Base-by-base conservation (phyloP, 495 filamentous ascomycete species). In the Symbiotaphrina buchneri region DNA sequence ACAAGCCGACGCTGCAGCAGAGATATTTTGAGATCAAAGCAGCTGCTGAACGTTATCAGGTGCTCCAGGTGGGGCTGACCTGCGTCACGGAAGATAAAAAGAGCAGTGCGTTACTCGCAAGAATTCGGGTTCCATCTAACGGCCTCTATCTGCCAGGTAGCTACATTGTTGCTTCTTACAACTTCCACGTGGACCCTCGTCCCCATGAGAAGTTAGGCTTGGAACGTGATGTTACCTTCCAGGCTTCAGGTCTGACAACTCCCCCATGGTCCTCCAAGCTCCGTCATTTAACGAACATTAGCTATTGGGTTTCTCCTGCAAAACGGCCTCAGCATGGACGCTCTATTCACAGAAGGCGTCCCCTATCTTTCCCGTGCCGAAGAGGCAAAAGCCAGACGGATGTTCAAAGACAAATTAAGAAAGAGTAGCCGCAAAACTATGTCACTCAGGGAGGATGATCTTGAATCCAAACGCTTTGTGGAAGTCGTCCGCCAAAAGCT, bases 31-130 rank as follows among this genome's bases (percentile, higher is more conserved):
- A 74, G 28, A 53, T 56, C 20, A 79, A 68, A 44, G 47, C 51
- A 17, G 71, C 68, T 2, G 79, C 79, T 2, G 64, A 76, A 28
- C 61, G 57, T 10, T 87, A 71, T 37, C 68, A 75, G 38, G 57
- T 84, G 16, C 47, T 87, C 1, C 81, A 91, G 44, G 42, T 91
- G 27, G 81, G 81, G 1, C 46, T 91, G 33, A 82, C 75, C 0
- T 67, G 68, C 33, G 61, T 66, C 21, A 47, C 56, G 27, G 66
- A 71, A 35, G 61, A 72, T 33, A 30, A 47, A 10, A 44, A 61
- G 1, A 45, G 46, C 28, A 58, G 62, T 56, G 28, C 43, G 41
- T 34, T 13, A 8, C 7, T 25, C 7, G 22, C 7, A 8, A 13
- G 22, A 25, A 13, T 25, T 25, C 13, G 8, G 22, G 8, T 25